These are phyloP conservation scores for Cordyceps fumosorosea DNA, from an alignment of 2,329 filamentous ascomycete genomes.

Conservation along the genomic window DNA sequence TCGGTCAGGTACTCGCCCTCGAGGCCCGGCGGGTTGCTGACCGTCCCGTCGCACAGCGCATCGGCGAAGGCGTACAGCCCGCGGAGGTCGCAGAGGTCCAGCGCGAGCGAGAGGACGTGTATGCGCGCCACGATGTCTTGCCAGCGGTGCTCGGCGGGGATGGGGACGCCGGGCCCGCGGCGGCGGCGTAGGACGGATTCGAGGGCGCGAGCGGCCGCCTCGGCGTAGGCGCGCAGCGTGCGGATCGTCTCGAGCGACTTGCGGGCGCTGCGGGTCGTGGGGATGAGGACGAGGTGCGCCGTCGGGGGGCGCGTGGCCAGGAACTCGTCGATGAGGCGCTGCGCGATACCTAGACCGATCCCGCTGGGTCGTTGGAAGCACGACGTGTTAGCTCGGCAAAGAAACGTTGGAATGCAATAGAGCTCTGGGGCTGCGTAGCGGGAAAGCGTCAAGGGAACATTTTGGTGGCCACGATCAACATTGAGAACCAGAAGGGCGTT, in stretches of 20 bases:
- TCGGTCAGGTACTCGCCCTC: conserved; percentile 32
- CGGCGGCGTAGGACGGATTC: conserved; percentile 33
- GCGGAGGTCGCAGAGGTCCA: conserved; percentile 54
- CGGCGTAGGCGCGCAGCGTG: conserved; percentile 54
- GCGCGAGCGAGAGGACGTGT: conserved; percentile 51
- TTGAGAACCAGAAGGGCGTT: neutral
- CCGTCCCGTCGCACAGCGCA: conserved; percentile 35
- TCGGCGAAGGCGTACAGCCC: conserved; percentile 44
- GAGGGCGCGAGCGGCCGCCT: conserved; percentile 31
- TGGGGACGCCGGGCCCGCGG: conserved; percentile 20
- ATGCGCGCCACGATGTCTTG: conserved; percentile 42
- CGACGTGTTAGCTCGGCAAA: neutral
- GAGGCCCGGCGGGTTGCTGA: conserved; percentile 38
- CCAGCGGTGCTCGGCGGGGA: conserved; percentile 21
- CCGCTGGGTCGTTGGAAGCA: conserved; percentile 49
- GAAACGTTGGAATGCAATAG: neutral
- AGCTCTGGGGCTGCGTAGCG: neutral
- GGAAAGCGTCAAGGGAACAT: neutral
- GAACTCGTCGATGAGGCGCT: conserved; percentile 86
- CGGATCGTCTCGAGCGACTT: conserved; percentile 70
- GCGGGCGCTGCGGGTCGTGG: conserved; percentile 68
- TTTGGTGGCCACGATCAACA: neutral
- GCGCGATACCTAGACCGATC: conserved; percentile 76
- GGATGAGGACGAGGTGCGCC: conserved; percentile 70
- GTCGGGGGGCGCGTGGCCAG: conserved; percentile 58